Percentiles rank a stretch among this genome's conserved stretches.
phyloP scores from a whole-genome alignment of 331 rosid genomes.

The Erythrophleum ivorense region DNA sequence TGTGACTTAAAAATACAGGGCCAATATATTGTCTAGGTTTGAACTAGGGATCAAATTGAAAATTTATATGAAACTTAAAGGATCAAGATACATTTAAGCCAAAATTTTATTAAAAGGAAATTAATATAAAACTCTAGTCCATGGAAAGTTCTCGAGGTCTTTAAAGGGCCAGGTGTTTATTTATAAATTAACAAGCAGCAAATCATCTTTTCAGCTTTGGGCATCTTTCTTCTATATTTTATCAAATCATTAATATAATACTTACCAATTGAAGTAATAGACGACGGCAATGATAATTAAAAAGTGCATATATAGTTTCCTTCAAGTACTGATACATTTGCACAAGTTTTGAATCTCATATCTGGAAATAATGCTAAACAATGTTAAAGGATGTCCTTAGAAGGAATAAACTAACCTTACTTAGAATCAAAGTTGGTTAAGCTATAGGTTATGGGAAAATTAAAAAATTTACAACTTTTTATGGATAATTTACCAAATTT shows the following conservation, averaged over 20 bases:
- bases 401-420: slow-evolving; percentile 26
- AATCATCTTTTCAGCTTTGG: too few relatives aligned
- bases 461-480: slow-evolving; percentile 20
- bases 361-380: slow-evolving; percentile 36
- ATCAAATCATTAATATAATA: neutral
- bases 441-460: slow-evolving; percentile 29
- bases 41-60: too few relatives aligned
- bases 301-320: slow-evolving; percentile 17
- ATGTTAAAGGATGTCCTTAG: neutral
- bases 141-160: too few relatives aligned
- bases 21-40: too few relatives aligned
- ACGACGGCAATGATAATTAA: neutral
- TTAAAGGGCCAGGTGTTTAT: too few relatives aligned
- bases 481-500: slow-evolving; percentile 32
- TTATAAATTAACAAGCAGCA: too few relatives aligned
- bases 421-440: slow-evolving; percentile 49
- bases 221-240: neutral
- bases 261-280: neutral
- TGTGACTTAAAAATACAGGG: too few relatives aligned
- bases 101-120: too few relatives aligned
- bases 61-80: too few relatives aligned
- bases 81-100: too few relatives aligned
- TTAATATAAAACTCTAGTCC: too few relatives aligned
- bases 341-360: slow-evolving; percentile 44
- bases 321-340: neutral